Conservation (phyloP, 129 eudicot genomes). For the Helianthus tuberosus region DNA sequence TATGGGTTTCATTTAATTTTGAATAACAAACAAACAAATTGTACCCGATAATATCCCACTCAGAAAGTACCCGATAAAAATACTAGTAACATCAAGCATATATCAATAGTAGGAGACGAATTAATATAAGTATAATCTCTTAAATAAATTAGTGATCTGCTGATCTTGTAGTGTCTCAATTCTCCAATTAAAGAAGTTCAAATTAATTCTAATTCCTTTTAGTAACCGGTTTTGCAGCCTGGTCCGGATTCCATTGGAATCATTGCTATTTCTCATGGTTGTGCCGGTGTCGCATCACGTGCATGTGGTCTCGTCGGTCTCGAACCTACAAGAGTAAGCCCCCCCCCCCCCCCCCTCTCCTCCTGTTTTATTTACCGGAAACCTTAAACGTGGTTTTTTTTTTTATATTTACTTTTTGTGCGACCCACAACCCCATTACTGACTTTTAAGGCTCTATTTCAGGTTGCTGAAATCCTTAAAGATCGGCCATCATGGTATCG, state of each 20-base stretch:
- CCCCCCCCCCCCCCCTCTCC: neutral
- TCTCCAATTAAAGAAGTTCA: neutral
- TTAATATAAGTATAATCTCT: neutral
- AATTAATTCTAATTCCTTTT: neutral
- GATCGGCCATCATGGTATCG: constrained; percentile 95
- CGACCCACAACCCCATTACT: neutral
- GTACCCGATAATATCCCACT: no score
- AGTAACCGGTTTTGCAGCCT: constrained; percentile 57
- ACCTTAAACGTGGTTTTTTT: neutral
- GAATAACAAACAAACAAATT: no score
- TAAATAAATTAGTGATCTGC: neutral
- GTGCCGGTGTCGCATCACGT: constrained; percentile 83
- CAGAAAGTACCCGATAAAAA: no score
- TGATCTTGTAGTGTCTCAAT: constrained; percentile 15
- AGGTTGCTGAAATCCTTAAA: constrained; percentile 94
- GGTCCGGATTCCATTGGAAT: constrained; percentile 99
- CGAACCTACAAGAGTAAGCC: constrained; percentile 86
- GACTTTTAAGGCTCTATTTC: constrained; percentile 5
- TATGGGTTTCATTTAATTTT: neutral
- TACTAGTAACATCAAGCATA: no score
- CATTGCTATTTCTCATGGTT: constrained; percentile 97
- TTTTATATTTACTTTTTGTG: neutral
- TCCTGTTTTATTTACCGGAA: neutral
- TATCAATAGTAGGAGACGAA: neutral
- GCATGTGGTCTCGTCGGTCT: constrained; percentile 96